Evolutionary conservation across 2,329 filamentous ascomycete genomes (phyloP), one percentile per base, ranked within the genome.

Genomic region (Ustilaginoidea virens): DNA sequence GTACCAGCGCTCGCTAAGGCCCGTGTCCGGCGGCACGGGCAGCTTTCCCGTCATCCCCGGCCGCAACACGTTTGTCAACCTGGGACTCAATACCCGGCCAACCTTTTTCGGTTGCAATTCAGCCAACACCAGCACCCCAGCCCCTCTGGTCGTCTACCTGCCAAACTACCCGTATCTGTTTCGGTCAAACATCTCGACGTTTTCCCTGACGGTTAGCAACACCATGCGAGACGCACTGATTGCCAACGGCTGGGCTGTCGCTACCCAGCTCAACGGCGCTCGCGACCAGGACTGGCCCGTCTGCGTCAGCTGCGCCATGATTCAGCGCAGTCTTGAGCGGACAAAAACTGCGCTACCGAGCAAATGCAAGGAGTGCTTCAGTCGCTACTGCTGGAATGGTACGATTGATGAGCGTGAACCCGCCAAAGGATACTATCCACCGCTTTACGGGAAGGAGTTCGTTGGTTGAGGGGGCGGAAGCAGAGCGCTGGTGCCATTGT

Each of bases 361-460:
- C 1, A 70, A 69, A 7, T 98, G 90, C 58, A 61, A 56, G 23
- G 45, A 63, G 27, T 98, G 90, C 58, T 94, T 94, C 53, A 40
- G 60, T 9, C 53, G 61, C 14, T 94, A 94, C 58, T 98, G 90
- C 66, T 98, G 90, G 87, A 71, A 94, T 49, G 90, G 90, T 13
- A 80, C 70, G 13, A 33, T 53, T 17, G 49, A 49, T 12, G 47
- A 49, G 23, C 23, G 29, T 6, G 23, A 25, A 5, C 23, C 23
- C 11, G 15, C 14, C 5, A 23, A 20, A 7, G 15, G 8, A 5
- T 31, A 27, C 9, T 17, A 20, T 16, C 29, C 29, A 6, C 17
- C 22, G 23, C 12, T 24, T 12, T 31, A 19, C 12, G n/a, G n/a
- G n/a, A n/a, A n/a, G n/a, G n/a, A n/a, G n/a, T n/a, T n/a, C n/a